phyloP scores from a whole-genome alignment of 2,329 filamentous ascomycete species.

The Chaetomium olivaceum region DNA sequence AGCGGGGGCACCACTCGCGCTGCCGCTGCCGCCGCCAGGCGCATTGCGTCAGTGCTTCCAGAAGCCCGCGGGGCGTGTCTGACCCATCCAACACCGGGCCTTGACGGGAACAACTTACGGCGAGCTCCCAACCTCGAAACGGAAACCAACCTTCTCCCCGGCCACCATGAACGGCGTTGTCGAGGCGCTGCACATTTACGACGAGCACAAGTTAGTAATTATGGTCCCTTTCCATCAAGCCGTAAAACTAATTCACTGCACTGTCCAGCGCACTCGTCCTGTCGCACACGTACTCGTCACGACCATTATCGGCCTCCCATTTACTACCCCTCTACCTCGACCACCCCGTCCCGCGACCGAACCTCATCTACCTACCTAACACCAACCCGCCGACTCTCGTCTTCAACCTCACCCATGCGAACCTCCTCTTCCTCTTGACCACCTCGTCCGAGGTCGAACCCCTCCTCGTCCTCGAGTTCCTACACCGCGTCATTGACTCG shows the following conservation, averaged over 20 bases:
- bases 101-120: not conserved
- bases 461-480: constrained; percentile 86
- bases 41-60: constrained; percentile 33
- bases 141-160: not conserved
- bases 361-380: constrained; percentile 79
- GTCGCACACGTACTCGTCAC: constrained; percentile 82
- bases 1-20: not conserved
- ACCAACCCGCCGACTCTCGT: constrained; percentile 83
- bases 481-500: constrained; percentile 88
- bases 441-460: constrained; percentile 86
- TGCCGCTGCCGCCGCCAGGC: not conserved
- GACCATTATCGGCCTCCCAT: constrained; percentile 72
- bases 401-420: constrained; percentile 84
- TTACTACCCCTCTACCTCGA: constrained; percentile 86
- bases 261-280: constrained; percentile 73
- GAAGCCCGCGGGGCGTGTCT: constrained; percentile 4
- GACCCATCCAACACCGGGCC: not conserved
- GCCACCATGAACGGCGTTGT: constrained; percentile 76
- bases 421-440: constrained; percentile 81
- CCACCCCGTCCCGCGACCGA: constrained; percentile 77
- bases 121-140: not conserved
- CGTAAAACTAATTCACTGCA: constrained; percentile 22
- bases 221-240: not conserved
- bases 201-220: constrained; percentile 81
- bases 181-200: constrained; percentile 94